Evolutionary conservation across 2,329 filamentous ascomycete species (phyloP).

Genomic region (Trichoderma gracile): DNA sequence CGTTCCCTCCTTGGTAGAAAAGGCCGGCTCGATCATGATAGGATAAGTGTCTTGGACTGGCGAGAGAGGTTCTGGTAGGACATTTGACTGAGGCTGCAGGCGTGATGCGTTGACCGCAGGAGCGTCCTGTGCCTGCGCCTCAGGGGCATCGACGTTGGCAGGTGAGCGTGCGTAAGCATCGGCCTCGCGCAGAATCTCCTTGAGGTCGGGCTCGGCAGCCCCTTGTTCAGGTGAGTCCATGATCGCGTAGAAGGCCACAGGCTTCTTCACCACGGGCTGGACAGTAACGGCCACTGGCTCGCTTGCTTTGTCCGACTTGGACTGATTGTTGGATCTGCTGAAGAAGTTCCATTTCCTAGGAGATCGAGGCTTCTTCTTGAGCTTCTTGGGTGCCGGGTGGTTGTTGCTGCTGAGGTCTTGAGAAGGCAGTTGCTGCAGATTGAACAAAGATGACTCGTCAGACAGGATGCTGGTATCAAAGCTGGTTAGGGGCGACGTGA

Average conservation of each 20-base stretch:
- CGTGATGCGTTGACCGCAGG: background rate
- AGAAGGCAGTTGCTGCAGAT: constrained; percentile 42
- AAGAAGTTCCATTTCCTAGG: constrained; percentile 67
- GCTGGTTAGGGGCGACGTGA: constrained; percentile 56
- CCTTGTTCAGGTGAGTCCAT: constrained; percentile 61
- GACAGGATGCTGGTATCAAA: constrained; percentile 59
- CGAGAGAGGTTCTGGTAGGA: background rate
- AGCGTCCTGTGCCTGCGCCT: background rate
- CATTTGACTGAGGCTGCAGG: background rate
- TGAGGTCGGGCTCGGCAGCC: constrained; percentile 46
- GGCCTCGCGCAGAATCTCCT: constrained; percentile 54
- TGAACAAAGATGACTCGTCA: constrained; percentile 52
- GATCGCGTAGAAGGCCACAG: constrained; percentile 62
- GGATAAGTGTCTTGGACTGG: background rate
- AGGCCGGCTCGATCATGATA: background rate
- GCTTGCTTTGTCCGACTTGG: constrained; percentile 39
- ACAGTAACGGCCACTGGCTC: constrained; percentile 49
- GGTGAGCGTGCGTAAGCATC: constrained; percentile 39
- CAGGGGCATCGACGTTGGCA: constrained; percentile 12
- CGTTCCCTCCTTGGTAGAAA: background rate
- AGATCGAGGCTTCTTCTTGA: constrained; percentile 56
- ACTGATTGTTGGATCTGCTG: constrained; percentile 53
- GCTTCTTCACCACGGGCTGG: constrained; percentile 52
- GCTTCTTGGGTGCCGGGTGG: constrained; percentile 50
- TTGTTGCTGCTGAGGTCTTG: constrained; percentile 35